These are phyloP conservation scores for Arctium lappa DNA, from an alignment of 129 eudicot genomes.

Conservation along the genomic window DNA sequence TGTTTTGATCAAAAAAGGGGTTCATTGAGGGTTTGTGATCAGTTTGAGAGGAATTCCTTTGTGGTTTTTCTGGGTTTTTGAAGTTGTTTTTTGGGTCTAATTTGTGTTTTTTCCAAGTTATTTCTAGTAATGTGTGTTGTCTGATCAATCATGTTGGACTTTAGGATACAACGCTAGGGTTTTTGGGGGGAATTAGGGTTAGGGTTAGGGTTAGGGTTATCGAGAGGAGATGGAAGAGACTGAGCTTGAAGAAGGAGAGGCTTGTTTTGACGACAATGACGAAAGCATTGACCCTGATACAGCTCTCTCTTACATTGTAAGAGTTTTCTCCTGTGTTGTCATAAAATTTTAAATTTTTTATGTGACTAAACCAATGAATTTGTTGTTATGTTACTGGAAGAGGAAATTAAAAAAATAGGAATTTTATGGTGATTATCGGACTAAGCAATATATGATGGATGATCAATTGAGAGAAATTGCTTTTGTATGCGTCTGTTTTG, in stretches of 20 bases:
- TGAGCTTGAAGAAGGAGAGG: conserved; percentile 89
- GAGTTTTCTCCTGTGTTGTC: conserved; percentile 32
- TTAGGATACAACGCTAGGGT: conserved; percentile 57
- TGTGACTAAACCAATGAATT: background rate
- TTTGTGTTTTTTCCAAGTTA: conserved; percentile 18
- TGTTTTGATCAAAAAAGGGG: conserved; percentile 36
- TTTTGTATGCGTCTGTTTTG: background rate
- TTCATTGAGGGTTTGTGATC: conserved; percentile 44
- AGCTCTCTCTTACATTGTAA: conserved; percentile 92
- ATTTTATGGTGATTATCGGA: background rate
- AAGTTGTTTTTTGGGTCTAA: conserved; percentile 24
- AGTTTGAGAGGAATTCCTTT: conserved; percentile 24
- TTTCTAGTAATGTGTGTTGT: conserved; percentile 29
- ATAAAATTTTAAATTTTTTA: background rate
- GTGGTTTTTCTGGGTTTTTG: conserved; percentile 44
- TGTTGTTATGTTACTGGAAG: background rate
- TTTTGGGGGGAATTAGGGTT: conserved; percentile 27
- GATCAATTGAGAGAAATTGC: background rate
- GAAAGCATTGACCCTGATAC: conserved; percentile 62
- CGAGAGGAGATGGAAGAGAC: conserved; percentile 41
- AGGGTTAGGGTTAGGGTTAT: conserved; percentile 24
- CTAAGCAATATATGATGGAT: conserved; percentile 9
- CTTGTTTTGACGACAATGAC: conserved; percentile 45
- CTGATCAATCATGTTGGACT: conserved; percentile 57
- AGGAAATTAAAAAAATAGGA: background rate